These are phyloP conservation scores for Ceratopteris richardii DNA, from an alignment of 75 land plant species.

Conservation along the genomic window DNA sequence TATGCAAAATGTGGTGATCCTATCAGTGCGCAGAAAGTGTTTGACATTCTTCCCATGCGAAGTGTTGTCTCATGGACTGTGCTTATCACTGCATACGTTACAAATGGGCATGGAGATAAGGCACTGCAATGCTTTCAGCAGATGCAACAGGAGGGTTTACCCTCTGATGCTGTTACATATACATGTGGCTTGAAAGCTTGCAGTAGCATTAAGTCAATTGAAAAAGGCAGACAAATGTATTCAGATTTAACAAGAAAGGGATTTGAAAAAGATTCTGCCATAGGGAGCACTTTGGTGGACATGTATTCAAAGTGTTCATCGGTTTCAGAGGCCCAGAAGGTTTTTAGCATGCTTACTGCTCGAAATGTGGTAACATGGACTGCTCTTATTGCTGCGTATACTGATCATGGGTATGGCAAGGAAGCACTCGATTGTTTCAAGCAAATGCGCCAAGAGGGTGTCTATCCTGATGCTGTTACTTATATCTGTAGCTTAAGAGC, in stretches of 20 bases:
- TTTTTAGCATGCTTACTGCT: constrained; percentile 8
- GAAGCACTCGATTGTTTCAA: constrained; percentile 10
- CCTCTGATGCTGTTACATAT: constrained; percentile 5
- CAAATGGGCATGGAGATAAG: constrained; percentile 4
- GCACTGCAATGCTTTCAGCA: constrained; percentile 6
- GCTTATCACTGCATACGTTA: constrained; percentile 9
- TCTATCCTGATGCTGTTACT: constrained; percentile 47
- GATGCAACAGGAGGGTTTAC: not conserved
- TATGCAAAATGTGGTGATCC: constrained; percentile 7
- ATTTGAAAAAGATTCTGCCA: not conserved
- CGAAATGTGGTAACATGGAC: constrained; percentile 18
- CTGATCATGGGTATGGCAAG: constrained; percentile 12
- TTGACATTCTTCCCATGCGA: constrained; percentile 6
- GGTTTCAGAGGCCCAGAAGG: constrained; percentile 4
- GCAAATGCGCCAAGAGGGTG: constrained; percentile 21
- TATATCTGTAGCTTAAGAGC: constrained; percentile 49
- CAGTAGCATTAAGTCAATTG: constrained; percentile 5
- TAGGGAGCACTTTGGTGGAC: constrained; percentile 17
- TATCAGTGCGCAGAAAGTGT: constrained; percentile 8
- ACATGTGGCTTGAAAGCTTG: constrained; percentile 12
- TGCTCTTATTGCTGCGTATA: constrained; percentile 19
- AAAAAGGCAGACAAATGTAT: constrained; percentile 7
- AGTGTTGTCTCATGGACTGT: constrained; percentile 7
- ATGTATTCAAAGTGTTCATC: constrained; percentile 21
- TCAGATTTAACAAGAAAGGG: not conserved